Percentiles rank a stretch among this genome's conserved stretches.
Evolutionary conservation across 2,329 filamentous ascomycete genomes (phyloP).

Genomic region (Fusarium anthophilum): DNA sequence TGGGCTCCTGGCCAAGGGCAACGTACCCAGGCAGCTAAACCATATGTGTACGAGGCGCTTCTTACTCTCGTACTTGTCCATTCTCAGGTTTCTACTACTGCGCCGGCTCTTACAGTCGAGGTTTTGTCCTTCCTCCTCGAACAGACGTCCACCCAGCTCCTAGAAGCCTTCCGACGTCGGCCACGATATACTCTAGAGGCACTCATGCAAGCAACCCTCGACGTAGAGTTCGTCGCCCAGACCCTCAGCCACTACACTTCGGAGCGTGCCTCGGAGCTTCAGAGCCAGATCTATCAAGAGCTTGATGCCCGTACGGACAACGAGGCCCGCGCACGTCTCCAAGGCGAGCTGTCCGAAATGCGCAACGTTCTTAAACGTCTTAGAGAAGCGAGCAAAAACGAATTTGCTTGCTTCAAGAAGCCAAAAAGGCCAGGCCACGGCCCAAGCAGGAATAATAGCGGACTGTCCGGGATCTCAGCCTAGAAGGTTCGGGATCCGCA

Average conservation of each 20-base stretch:
- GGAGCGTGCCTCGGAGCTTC: constrained; percentile 80
- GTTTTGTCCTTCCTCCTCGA: constrained; percentile 90
- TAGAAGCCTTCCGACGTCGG: constrained; percentile 78
- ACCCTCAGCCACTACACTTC: constrained; percentile 91
- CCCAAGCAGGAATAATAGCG: constrained; percentile 47
- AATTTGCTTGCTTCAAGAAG: constrained; percentile 88
- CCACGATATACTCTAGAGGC: constrained; percentile 77
- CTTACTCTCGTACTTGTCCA: constrained; percentile 90
- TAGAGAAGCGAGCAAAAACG: constrained; percentile 81
- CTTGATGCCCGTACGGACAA: constrained; percentile 91
- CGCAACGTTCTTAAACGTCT: constrained; percentile 85
- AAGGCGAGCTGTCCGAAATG: constrained; percentile 91
- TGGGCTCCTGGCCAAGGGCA: constrained; percentile 72
- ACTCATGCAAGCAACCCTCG: constrained; percentile 95
- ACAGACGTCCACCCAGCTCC: constrained; percentile 80
- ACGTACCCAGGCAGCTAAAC: constrained; percentile 78
- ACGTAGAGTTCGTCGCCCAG: constrained; percentile 96
- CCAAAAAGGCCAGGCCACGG: constrained; percentile 56
- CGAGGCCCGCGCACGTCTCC: constrained; percentile 79
- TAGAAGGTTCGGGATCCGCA: constrained; percentile 32
- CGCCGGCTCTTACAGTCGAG: constrained; percentile 77
- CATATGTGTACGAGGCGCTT: constrained; percentile 90
- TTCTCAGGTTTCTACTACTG: constrained; percentile 85
- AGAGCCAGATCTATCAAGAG: constrained; percentile 91
- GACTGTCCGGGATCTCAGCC: constrained; percentile 39